Percentiles rank a stretch among this genome's conserved stretches.
Conservation (phyloP, 1,284 basidiomycete species). For the Heliocybe sulcata region DNA sequence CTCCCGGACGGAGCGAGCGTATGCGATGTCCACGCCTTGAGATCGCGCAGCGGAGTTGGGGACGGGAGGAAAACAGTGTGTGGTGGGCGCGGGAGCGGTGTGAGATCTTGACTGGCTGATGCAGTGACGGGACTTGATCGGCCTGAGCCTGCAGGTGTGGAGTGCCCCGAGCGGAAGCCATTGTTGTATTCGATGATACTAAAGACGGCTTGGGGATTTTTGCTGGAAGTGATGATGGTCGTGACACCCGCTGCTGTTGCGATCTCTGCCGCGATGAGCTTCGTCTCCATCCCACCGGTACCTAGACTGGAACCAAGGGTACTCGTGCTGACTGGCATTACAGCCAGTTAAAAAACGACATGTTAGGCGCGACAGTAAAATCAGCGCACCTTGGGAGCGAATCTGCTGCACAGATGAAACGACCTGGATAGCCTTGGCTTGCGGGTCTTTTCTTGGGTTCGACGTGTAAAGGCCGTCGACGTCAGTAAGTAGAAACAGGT, state of each 20-base stretch:
- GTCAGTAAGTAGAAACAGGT: conserved; percentile 94
- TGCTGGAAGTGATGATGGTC: conserved; percentile 86
- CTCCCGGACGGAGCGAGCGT: conserved; percentile 86
- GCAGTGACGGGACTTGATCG: conserved; percentile 27
- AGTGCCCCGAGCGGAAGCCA: conserved; percentile 25
- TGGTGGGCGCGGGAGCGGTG: conserved; percentile 44
- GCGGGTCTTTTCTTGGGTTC: conserved; percentile 88
- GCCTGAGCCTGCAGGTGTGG: conserved; percentile 26
- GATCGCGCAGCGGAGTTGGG: conserved; percentile 71
- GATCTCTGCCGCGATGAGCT: conserved; percentile 96
- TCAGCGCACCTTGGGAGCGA: conserved; percentile 62
- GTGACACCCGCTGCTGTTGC: conserved; percentile 95
- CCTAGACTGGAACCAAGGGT: conserved; percentile 91
- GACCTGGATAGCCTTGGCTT: conserved; percentile 74
- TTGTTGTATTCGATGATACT: conserved; percentile 76
- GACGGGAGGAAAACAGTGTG: conserved; percentile 89
- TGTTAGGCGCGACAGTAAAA: conserved; percentile 4
- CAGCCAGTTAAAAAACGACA: no score
- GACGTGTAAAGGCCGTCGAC: conserved; percentile 95
- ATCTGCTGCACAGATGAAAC: conserved; percentile 83
- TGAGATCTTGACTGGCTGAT: neutral
- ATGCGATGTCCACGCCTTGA: conserved; percentile 95
- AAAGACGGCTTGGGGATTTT: conserved; percentile 73
- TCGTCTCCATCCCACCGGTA: conserved; percentile 99
- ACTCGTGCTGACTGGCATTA: conserved; percentile 71